A percentile compares a stretch with the other conserved stretches of the same genome.
Evolutionary conservation across 177 flowering plant genomes (phyloP).

Genomic region (Telopea speciosissima): DNA sequence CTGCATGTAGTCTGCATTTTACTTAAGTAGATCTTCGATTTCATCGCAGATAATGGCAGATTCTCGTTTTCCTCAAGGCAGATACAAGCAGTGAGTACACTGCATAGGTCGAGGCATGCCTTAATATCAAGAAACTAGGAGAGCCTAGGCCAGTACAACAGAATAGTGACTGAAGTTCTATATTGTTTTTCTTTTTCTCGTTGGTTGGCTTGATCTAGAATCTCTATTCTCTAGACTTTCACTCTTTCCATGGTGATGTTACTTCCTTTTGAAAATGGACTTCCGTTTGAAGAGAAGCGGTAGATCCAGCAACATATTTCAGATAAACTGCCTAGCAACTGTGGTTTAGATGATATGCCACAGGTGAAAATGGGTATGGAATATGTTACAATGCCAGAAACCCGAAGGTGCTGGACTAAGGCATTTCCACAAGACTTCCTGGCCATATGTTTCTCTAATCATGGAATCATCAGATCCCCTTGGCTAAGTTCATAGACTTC

Average conservation of each 20-base stretch:
- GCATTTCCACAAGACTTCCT: too few species aligned
- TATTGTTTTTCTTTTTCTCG: neutral
- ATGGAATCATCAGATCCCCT: too few species aligned
- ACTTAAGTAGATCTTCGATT: neutral
- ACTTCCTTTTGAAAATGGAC: neutral
- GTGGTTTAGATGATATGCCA: too few species aligned
- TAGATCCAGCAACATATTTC: too few species aligned
- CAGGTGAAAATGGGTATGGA: too few species aligned
- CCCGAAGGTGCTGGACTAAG: too few species aligned
- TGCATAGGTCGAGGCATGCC: neutral
- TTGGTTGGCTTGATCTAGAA: neutral
- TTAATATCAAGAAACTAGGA: neutral
- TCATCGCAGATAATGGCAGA: neutral
- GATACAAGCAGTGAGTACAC: neutral
- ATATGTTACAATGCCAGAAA: too few species aligned
- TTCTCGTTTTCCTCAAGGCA: neutral
- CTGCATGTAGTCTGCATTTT: neutral
- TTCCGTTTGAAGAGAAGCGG: too few species aligned
- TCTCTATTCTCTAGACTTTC: neutral
- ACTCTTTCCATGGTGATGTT: neutral
- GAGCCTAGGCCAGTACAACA: neutral
- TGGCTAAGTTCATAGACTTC: too few species aligned
- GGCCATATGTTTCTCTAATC: too few species aligned
- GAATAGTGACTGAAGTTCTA: too few species aligned
- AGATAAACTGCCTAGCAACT: too few species aligned